Base-by-base conservation (phyloP, 176 grass and related monocot genomes). In the Carex parvula region DNA sequence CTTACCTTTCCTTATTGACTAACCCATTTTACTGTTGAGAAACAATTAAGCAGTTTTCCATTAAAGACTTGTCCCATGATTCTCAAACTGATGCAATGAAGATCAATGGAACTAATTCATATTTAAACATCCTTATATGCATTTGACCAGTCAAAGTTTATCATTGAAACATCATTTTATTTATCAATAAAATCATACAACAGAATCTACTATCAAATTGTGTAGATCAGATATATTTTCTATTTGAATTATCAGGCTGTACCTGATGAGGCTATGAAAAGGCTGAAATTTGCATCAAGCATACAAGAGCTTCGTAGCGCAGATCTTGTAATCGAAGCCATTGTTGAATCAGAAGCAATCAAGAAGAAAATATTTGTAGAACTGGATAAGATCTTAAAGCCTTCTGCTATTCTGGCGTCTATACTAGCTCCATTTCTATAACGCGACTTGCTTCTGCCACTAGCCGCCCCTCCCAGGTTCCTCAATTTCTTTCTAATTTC, bases 361-460 rank as follows among this genome's bases (percentile, higher is more conserved):
- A 98, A 98, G 89, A 98, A 91, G 84, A 94, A 92, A 89, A 72
- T 98, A 80, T 95, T 98, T 55, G 60, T 81, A 68, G 80, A 93
- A 85, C 86, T 95, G 52, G 93, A 93, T 79, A 86, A 85, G 59
- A 87, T 93, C 75, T 88, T 89, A 5, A 98, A 95, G 83, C 55
- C 85, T 84, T 98, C 95, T 33, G 84, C 92, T 8, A 92, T 98
- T 86, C 88, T 98, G 62, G 96, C 93, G 8, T 95, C 93, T 13
- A 93, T 86, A 95, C 96, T 20, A 95, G 91, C 82, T 99, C 91
- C 52, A 99, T 99, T 83, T 99, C 96, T 1, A 85, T 95, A 89
- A 95, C 91, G 54, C 85, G 88, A 50, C 87, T 99, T 60, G 96
- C 93, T 84, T 93, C 91, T 83, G 85, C 89, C 64, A 95, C 93